Conservation (phyloP, 164 flowering plant species). For the Stephania cephalantha region DNA sequence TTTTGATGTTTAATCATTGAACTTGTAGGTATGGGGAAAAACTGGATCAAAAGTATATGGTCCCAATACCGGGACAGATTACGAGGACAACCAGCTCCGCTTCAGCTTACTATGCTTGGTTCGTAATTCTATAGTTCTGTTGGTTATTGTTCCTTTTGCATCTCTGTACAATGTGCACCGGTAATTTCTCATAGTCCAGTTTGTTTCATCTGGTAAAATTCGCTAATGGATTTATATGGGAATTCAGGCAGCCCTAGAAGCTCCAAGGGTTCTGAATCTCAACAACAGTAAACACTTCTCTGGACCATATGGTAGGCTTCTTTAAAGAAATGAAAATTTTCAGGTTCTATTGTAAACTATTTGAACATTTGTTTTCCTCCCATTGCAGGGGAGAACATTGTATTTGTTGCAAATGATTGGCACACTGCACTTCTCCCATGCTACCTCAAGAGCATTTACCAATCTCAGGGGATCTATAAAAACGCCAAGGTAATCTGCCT, state of each 20-base stretch:
- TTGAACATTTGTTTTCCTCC: not conserved
- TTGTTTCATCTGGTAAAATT: not conserved
- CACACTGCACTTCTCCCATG: slow-evolving; percentile 80
- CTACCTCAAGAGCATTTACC: slow-evolving; percentile 61
- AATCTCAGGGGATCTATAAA: slow-evolving; percentile 52
- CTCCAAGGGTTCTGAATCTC: slow-evolving; percentile 69
- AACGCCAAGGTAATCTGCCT: slow-evolving; percentile 51
- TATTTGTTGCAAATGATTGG: slow-evolving; percentile 83
- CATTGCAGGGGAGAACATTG: slow-evolving; percentile 63
- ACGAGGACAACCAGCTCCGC: slow-evolving; percentile 61
- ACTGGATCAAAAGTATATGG: slow-evolving; percentile 58
- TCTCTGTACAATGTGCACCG: not conserved
- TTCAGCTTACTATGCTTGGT: slow-evolving; percentile 78
- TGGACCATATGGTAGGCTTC: slow-evolving; percentile 71
- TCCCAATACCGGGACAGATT: slow-evolving; percentile 66
- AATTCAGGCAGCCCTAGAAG: slow-evolving; percentile 81
- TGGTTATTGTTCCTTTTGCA: not conserved
- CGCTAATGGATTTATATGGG: not conserved
- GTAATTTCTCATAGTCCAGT: not conserved
- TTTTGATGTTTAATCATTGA: slow-evolving; percentile 5
- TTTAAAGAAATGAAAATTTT: not conserved
- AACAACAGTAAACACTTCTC: slow-evolving; percentile 58
- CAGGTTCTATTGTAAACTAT: not conserved
- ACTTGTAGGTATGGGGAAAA: slow-evolving; percentile 57
- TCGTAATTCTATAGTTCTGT: not conserved